These are phyloP conservation scores for Eucalyptus sp. DNA, from an alignment of 345 rosid species.

Conservation along the genomic window DNA sequence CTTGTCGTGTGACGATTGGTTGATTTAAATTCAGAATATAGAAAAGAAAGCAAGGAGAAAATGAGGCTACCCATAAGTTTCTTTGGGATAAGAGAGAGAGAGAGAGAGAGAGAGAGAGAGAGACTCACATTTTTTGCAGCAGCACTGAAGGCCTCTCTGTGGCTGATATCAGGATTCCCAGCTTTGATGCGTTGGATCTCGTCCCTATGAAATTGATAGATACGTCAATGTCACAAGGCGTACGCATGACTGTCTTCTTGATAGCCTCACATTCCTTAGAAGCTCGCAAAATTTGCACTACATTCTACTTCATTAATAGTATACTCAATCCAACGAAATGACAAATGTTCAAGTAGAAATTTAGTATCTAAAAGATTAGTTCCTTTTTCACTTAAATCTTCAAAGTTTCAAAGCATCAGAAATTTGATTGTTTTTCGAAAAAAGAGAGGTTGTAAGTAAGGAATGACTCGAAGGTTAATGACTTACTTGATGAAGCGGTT, in stretches of 20 bases:
- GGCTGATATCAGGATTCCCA: constrained; percentile 96
- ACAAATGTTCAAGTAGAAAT: not conserved
- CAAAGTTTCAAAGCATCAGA: not conserved
- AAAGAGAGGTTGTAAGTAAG: not conserved
- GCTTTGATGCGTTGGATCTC: constrained; percentile 99
- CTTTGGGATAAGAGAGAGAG: not conserved
- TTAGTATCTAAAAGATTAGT: not conserved
- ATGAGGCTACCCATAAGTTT: not conserved
- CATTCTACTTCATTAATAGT: not conserved
- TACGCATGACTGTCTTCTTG: not conserved
- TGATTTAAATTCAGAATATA: not conserved
- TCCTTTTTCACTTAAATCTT: not conserved
- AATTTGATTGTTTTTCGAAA: not conserved
- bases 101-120: not conserved
- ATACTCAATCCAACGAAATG: not conserved
- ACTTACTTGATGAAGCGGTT: constrained; percentile 99
- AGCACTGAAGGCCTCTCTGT: constrained; percentile 99
- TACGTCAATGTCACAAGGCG: not conserved
- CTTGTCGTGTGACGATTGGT: not conserved
- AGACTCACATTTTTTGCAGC: constrained; percentile 91
- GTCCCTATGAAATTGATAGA: constrained; percentile 41
- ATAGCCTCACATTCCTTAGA: not conserved
- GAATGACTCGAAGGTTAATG: not conserved
- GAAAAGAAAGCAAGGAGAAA: not conserved
- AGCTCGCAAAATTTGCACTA: not conserved